Percentiles rank a stretch among this genome's conserved stretches.
Conservation (phyloP, 257 asterid genomes). For the Solanum chilense region DNA sequence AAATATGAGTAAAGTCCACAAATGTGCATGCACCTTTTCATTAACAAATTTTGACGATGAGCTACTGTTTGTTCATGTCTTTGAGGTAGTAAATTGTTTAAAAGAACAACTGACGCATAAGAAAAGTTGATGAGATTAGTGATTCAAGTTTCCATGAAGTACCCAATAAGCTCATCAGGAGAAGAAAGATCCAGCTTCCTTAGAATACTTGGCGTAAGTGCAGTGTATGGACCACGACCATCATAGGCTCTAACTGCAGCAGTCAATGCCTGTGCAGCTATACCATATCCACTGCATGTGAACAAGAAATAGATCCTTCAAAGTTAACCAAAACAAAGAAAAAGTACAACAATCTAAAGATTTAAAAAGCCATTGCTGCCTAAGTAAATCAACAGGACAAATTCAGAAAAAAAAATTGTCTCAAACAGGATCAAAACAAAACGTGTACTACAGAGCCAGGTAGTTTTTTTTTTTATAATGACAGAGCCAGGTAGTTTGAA, state of each 20-base stretch:
- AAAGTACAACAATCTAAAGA: not conserved
- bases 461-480: not conserved
- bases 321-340: not conserved
- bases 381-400: not conserved
- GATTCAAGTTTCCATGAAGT: constrained; percentile 9
- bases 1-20: not conserved
- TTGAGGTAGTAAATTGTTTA: not conserved
- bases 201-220: constrained; percentile 37
- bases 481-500: not conserved
- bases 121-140: not conserved
- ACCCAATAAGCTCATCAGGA: constrained; percentile 85
- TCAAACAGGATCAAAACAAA: not conserved
- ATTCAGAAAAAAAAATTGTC: not conserved
- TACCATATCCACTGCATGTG: constrained; percentile 76
- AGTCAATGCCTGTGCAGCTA: constrained; percentile 78
- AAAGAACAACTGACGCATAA: not conserved
- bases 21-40: not conserved
- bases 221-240: constrained; percentile 73
- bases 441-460: not conserved
- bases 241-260: constrained; percentile 77
- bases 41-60: not conserved
- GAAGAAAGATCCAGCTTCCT: constrained; percentile 48
- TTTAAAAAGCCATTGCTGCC: not conserved
- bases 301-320: not conserved
- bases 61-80: not conserved